Conservation (phyloP, 1,139 yeast species). For the Kodamaea arcana region DNA sequence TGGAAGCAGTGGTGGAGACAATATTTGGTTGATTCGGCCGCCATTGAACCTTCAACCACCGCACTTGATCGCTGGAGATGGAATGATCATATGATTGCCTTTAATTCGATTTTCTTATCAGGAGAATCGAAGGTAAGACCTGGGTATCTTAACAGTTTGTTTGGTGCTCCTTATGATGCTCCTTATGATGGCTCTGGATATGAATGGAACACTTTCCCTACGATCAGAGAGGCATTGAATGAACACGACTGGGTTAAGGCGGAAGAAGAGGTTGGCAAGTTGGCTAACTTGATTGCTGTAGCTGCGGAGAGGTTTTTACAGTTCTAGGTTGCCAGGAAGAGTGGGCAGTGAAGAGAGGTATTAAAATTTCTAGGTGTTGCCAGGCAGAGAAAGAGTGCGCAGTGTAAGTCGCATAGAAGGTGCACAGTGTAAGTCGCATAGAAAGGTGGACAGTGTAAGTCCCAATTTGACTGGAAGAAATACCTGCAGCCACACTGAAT, state of each 20-base stretch:
- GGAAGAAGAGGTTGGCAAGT: constrained; percentile 48
- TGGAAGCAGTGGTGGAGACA: constrained; percentile 58
- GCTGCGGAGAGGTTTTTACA: constrained; percentile 18
- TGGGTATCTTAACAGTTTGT: constrained; percentile 65
- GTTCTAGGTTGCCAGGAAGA: constrained; percentile 3
- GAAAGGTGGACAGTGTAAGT: too few relatives aligned
- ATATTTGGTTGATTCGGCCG: constrained; percentile 28
- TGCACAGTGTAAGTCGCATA: too few relatives aligned
- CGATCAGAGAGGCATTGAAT: constrained; percentile 61
- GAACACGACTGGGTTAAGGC: constrained; percentile 50
- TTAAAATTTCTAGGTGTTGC: too few relatives aligned
- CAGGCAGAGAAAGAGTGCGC: too few relatives aligned
- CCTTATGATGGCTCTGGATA: constrained; percentile 32
- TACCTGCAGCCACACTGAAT: too few relatives aligned
- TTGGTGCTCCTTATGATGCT: constrained; percentile 65
- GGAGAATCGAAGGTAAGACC: constrained; percentile 39
- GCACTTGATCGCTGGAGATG: constrained; percentile 74
- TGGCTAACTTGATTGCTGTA: constrained; percentile 34
- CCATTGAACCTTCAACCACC: constrained; percentile 65
- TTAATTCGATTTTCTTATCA: constrained; percentile 51
- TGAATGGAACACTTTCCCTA: constrained; percentile 72
- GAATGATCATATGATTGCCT: constrained; percentile 61
- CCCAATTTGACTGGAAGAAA: too few relatives aligned
- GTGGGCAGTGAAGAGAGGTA: too few relatives aligned
- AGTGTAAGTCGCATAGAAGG: too few relatives aligned